Conservation (phyloP, 2,329 filamentous ascomycete genomes). For the Massarina eburnea region DNA sequence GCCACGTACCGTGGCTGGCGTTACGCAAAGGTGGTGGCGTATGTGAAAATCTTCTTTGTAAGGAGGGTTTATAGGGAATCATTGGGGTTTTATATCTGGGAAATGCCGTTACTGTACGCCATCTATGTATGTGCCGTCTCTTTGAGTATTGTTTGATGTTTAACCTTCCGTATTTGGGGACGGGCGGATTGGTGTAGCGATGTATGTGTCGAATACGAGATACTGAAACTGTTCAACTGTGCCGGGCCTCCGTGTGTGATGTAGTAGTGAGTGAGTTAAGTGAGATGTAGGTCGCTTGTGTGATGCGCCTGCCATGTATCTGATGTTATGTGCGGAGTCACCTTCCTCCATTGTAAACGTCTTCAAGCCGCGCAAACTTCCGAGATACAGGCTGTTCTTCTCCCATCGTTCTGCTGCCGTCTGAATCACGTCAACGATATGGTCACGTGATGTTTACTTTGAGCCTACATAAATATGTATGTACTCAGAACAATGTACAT, state of each 20-base stretch:
- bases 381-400: too few species aligned
- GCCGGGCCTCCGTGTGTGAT: not conserved
- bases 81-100: not conserved
- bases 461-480: too few species aligned
- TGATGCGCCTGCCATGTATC: too few species aligned
- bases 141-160: slow-evolving; percentile 7
- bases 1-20: not conserved
- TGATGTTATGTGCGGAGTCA: too few species aligned
- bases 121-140: slow-evolving; percentile 1
- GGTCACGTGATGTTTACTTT: too few species aligned
- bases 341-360: too few species aligned
- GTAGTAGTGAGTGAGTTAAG: too few species aligned
- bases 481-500: too few species aligned
- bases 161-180: slow-evolving; percentile 8
- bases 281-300: too few species aligned
- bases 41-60: not conserved
- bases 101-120: not conserved
- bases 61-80: not conserved
- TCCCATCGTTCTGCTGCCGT: too few species aligned
- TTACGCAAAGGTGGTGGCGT: slow-evolving; percentile 4
- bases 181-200: slow-evolving; percentile 6
- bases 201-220: not conserved
- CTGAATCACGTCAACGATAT: too few species aligned
- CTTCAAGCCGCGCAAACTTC: too few species aligned
- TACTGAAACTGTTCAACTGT: not conserved